Evolutionary conservation across 345 rosid species (phyloP), one percentile per base, ranked within the genome.

Genomic region (Murraya koenigii): DNA sequence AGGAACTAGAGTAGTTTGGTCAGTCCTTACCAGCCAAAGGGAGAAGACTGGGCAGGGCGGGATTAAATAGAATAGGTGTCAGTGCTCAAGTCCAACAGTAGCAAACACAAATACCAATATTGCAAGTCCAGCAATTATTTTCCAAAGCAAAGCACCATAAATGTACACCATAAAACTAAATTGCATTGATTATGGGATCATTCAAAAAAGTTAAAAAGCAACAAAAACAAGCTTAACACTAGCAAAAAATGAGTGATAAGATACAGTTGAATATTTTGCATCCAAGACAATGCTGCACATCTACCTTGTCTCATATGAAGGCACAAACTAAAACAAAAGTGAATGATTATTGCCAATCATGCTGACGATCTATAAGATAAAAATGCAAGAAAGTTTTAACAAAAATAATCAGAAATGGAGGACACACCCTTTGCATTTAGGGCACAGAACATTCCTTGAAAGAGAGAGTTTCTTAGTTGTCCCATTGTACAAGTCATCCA

Each of bases 401-500:
- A 41, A 41, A 60, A 25, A 15, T 38, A 28, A 39, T 11, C 13
- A 23, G 30, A 14, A 44, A 66, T 2, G 39, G 20, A 76, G 9
- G 7, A 67, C 89, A 41, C 64, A 91, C 93, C 95, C 93, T 79
- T 81, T 87, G 79, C 95, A 91, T 79, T 87, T 89, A 28, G 85
- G 11, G 74, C 95, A 91, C 4, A 91, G 39, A 36, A 80, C 39
- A 33, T 83, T 88, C 71, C 93, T 78, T 5, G 91, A 83, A 62
- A 89, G 88, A 36, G 92, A 89, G 38, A 89, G 87, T 69, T 89
- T 91, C 87, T 87, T 91, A 8, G 87, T 49, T 11, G 89, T 76
- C 47, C 95, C 93, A 78, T 85, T 88, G 84, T 91, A 89, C 71
- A 89, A 58, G 26, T 91, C 91, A 71, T 91, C 95, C 78, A 91